Evolutionary conservation across 371 early-diverging fungal species (phyloP).

Genomic region (Blakeslea trispora): DNA sequence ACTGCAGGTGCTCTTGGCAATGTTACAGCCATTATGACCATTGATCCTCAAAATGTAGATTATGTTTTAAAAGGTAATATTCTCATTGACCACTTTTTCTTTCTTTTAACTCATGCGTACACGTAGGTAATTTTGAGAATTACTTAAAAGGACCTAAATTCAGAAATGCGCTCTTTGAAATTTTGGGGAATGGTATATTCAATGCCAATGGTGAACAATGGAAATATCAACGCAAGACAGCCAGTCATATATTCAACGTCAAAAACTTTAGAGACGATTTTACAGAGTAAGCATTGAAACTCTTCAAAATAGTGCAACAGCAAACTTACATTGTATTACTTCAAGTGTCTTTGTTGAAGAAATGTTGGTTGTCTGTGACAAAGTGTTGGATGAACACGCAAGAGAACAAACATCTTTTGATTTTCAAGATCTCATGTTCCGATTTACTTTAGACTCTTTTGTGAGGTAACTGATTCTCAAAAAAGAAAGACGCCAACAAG

Average conservation of each 20-base stretch:
- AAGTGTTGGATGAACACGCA: conserved; percentile 32
- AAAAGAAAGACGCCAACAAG: too few relatives aligned
- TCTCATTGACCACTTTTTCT: too few relatives aligned
- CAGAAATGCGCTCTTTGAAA: conserved; percentile 32
- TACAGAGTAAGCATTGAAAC: conserved; percentile 43
- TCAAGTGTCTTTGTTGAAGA: conserved; percentile 53
- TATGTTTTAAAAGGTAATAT: conserved; percentile 25
- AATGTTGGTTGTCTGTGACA: conserved; percentile 26
- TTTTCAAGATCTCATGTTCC: conserved; percentile 47
- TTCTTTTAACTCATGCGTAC: background rate
- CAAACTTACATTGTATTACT: too few relatives aligned
- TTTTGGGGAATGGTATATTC: conserved; percentile 78
- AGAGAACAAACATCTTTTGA: conserved; percentile 30
- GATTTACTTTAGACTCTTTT: conserved; percentile 61
- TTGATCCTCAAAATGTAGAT: conserved; percentile 48
- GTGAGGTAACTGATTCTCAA: too few relatives aligned
- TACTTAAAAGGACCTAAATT: conserved; percentile 57
- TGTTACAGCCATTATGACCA: conserved; percentile 34
- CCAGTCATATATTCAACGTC: conserved; percentile 70
- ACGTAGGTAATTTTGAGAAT: conserved; percentile 56
- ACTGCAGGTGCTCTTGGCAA: conserved; percentile 33
- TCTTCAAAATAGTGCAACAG: too few relatives aligned
- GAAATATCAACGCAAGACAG: conserved; percentile 70
- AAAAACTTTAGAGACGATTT: conserved; percentile 73
- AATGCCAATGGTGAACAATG: conserved; percentile 67